A percentile compares a stretch with the other conserved stretches of the same genome.
Conservation (phyloP, 495 filamentous ascomycete species). For the Xylaria intraflava region DNA sequence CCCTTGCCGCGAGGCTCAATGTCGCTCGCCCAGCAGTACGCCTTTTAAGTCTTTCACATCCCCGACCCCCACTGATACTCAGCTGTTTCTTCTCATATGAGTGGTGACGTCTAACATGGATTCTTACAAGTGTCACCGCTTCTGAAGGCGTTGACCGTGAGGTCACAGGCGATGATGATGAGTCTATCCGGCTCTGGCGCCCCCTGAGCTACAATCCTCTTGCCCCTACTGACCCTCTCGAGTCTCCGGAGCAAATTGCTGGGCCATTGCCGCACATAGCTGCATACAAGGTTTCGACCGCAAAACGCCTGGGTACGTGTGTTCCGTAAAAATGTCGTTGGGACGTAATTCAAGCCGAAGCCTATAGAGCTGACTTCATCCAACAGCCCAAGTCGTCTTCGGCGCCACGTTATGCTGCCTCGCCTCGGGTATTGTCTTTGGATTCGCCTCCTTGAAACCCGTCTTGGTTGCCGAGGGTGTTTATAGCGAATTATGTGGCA, state of each 20-base stretch:
- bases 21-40: constrained; percentile 15
- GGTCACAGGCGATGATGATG: constrained; percentile 14
- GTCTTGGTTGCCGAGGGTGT: constrained; percentile 60
- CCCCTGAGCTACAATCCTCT: constrained; percentile 22
- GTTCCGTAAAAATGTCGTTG: background rate
- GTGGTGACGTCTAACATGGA: background rate
- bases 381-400: constrained; percentile 50
- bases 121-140: constrained; percentile 17
- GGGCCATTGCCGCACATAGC: constrained; percentile 24
- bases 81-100: background rate
- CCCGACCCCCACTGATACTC: background rate
- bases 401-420: constrained; percentile 58
- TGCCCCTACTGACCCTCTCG: constrained; percentile 7
- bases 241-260: background rate
- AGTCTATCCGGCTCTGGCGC: constrained; percentile 16
- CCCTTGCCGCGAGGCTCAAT: background rate
- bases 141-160: constrained; percentile 27
- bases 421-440: constrained; percentile 64
- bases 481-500: constrained; percentile 52
- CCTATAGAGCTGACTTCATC: background rate
- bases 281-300: constrained; percentile 48
- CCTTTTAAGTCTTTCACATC: background rate
- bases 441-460: constrained; percentile 68
- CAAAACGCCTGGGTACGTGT: constrained; percentile 43
- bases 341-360: background rate